These are phyloP conservation scores for Colletotrichum higginsianum DNA, from an alignment of 2,329 filamentous ascomycete species.

Conservation along the genomic window DNA sequence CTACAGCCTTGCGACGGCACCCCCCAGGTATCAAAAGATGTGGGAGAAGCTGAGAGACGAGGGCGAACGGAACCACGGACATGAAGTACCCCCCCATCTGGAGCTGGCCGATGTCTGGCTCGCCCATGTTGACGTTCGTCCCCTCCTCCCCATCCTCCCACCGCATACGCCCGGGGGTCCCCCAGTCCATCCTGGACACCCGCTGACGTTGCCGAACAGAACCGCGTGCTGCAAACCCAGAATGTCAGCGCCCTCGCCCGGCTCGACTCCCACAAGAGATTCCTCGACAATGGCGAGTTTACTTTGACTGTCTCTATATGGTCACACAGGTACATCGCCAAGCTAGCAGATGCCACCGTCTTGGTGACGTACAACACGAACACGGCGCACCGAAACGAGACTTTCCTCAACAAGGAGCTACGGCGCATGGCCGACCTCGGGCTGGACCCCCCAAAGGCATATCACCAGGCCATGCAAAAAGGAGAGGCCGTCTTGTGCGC, in stretches of 20 bases:
- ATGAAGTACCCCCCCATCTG: neutral
- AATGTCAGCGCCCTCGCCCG: neutral
- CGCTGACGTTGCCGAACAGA: neutral
- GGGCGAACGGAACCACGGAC: no score
- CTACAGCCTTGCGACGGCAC: neutral
- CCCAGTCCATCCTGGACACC: no score
- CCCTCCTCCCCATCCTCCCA: neutral
- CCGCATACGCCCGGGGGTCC: no score
- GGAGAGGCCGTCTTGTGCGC: neutral
- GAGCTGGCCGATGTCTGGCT: neutral
- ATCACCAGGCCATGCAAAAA: neutral
- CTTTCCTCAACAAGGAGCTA: slow-evolving; percentile 18
- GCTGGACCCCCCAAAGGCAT: no score
- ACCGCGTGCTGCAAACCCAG: neutral
- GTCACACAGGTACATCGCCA: neutral
- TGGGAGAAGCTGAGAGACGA: slow-evolving; percentile 1
- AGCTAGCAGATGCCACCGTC: neutral
- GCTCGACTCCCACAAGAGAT: neutral
- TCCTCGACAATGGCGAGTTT: neutral
- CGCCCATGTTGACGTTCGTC: neutral
- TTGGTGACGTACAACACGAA: neutral
- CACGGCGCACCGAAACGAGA: neutral
- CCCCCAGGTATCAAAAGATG: neutral
- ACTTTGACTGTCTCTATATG: neutral
- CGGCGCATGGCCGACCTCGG: neutral